phyloP scores from a whole-genome alignment of 2,329 filamentous ascomycete species.

The Chaetomium sp. region DNA sequence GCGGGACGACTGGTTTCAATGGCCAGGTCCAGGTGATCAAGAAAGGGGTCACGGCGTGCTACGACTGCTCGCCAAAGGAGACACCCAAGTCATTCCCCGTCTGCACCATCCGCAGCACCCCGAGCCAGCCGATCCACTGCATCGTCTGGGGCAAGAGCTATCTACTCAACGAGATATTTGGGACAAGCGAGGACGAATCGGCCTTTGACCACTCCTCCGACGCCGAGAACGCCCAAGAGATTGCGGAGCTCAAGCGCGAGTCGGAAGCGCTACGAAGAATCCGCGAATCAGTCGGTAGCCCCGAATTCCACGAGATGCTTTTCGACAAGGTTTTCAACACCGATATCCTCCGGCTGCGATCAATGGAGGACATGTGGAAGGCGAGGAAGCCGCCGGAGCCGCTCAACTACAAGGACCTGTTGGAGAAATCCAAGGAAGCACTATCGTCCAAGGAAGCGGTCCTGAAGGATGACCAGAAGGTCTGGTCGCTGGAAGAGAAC shows the following conservation, averaged over 20 bases:
- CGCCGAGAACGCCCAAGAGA: slow-evolving; percentile 81
- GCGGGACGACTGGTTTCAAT: slow-evolving; percentile 96
- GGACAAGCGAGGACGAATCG: slow-evolving; percentile 82
- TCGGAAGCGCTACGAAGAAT: slow-evolving; percentile 82
- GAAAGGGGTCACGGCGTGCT: slow-evolving; percentile 89
- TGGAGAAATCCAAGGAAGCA: slow-evolving; percentile 52
- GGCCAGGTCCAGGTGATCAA: slow-evolving; percentile 97
- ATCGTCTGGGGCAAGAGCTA: slow-evolving; percentile 99
- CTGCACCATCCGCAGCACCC: slow-evolving; percentile 95
- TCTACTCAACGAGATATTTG: slow-evolving; percentile 91
- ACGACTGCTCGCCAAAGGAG: slow-evolving; percentile 90
- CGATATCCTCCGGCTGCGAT: slow-evolving; percentile 78
- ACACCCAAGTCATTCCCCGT: slow-evolving; percentile 92
- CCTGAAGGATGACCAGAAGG: slow-evolving; percentile 67
- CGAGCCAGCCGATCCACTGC: slow-evolving; percentile 95
- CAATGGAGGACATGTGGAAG: slow-evolving; percentile 98
- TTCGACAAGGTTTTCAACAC: slow-evolving; percentile 92
- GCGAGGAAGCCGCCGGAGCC: slow-evolving; percentile 72
- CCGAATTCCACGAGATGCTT: slow-evolving; percentile 74
- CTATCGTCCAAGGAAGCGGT: slow-evolving; percentile 57
- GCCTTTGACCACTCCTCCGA: slow-evolving; percentile 79
- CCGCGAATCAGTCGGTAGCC: slow-evolving; percentile 75
- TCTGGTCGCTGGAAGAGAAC: slow-evolving; percentile 84
- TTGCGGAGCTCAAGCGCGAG: slow-evolving; percentile 83
- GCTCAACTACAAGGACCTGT: slow-evolving; percentile 67